Base-by-base conservation (phyloP, 768 basidiomycete species). In the Daedalea quercina region DNA sequence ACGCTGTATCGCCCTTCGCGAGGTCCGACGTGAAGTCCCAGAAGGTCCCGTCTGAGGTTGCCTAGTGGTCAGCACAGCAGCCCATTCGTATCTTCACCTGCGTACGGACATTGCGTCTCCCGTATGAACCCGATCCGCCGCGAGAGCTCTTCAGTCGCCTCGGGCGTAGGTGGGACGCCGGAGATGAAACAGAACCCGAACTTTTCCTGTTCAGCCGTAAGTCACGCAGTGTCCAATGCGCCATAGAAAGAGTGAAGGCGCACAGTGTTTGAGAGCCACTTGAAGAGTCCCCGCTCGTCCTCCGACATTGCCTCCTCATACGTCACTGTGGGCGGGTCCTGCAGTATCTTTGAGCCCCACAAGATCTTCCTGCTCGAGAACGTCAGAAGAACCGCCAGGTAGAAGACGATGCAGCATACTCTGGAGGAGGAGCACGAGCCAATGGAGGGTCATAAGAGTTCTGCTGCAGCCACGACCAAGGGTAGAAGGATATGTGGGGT, bases 11-110 rank as follows among this genome's bases (percentile, higher is more conserved):
- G 12, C 93, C 93, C 61, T 87, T 92, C 17, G 85, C 83, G 20
- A 94, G 76, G 63, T 95, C 85, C 0, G 94, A 82, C 0, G 93
- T 96, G 63, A 98, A 95, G 63, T 97, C 92, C 94, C 95, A 99
- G 69, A 97, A 94, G 53, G 82, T 84, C 31, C 94, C 95, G 62
- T 98, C 92, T 94, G 57, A 11, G 4, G 11, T 31, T 1, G 33
- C 3, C 2, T 22, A 3, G 19, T n/a, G 12, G 22, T 53, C 7
- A 52, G 31, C 23, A 20, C 17, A 22, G n/a, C 41, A 56, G 24
- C 26, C 4, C 41, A 40, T 44, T 25, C 9, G 25, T 54, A 17
- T 8, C 15, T 24, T 28, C 25, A 40, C 28, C 41, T 22, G 15
- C 15, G 19, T 19, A 53, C 73, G 54, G 51, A 78, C 82, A 85